phyloP scores from a whole-genome alignment of 345 rosid genomes.

The Trapa bicornis region DNA sequence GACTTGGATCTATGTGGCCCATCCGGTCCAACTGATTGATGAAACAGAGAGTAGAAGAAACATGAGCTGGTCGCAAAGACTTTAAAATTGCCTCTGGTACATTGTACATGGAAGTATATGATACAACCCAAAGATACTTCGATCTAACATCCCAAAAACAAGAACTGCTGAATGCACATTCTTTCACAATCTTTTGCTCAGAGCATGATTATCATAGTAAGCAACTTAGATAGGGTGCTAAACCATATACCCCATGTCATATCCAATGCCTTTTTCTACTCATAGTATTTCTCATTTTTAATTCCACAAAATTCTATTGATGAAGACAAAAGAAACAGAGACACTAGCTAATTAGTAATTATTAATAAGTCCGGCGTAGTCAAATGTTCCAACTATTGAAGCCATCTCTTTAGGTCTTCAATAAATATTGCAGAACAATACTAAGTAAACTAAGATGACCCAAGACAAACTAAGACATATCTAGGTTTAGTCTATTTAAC shows the following conservation, averaged over 20 bases:
- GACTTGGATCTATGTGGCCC: slow-evolving; percentile 56
- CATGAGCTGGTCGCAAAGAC: not conserved
- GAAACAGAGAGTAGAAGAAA: slow-evolving; percentile 14
- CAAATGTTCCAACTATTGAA: not conserved
- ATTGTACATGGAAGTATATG: not conserved
- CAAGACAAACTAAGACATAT: not conserved
- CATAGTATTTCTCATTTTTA: not conserved
- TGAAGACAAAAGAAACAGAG: not conserved
- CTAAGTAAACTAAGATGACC: not conserved
- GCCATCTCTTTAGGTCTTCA: not conserved
- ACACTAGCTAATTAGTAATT: not conserved
- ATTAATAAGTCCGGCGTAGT: not conserved
- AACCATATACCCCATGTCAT: not conserved
- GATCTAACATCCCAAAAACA: not conserved
- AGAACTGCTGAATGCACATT: not conserved
- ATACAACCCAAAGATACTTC: not conserved
- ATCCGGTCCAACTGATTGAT: slow-evolving; percentile 61
- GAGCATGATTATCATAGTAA: not conserved
- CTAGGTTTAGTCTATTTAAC: not conserved
- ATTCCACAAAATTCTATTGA: not conserved
- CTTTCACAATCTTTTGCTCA: not conserved
- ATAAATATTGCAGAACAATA: not conserved
- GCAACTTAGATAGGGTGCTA: not conserved
- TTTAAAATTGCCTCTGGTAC: not conserved
- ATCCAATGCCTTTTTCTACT: not conserved